Percentiles rank a stretch among this genome's conserved stretches.
Conservation (phyloP, 2,329 filamentous ascomycete species). For the Ophiocordyceps robertsii region DNA sequence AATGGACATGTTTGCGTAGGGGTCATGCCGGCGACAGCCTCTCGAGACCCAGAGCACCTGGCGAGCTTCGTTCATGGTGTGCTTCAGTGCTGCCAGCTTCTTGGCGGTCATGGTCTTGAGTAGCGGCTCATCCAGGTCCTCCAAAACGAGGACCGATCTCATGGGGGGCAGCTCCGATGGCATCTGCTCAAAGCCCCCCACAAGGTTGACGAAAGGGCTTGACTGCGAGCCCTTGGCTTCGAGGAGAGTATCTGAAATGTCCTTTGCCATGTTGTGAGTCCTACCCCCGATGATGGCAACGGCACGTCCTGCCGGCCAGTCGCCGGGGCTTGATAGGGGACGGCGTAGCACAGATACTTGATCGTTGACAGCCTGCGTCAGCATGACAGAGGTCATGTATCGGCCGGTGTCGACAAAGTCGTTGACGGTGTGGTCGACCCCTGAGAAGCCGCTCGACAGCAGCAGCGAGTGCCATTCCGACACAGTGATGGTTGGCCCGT, state of each 20-base stretch:
- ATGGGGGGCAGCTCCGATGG: slow-evolving; percentile 4
- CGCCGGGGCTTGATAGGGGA: not conserved
- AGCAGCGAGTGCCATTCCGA: slow-evolving; percentile 1
- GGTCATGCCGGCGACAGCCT: slow-evolving; percentile 7
- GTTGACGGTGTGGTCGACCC: slow-evolving; percentile 1
- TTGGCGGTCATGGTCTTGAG: slow-evolving; percentile 19
- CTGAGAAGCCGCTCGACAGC: slow-evolving; percentile 1
- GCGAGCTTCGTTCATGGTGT: slow-evolving; percentile 5
- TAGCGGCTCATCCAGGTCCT: slow-evolving; percentile 9
- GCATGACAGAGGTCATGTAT: slow-evolving; percentile 8
- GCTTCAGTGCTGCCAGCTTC: slow-evolving; percentile 7
- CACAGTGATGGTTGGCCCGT: not conserved
- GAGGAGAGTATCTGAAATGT: not conserved
- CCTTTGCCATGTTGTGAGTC: slow-evolving; percentile 5
- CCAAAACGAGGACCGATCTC: slow-evolving; percentile 1
- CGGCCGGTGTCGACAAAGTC: not conserved
- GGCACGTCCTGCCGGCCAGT: not conserved
- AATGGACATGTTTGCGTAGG: slow-evolving; percentile 8
- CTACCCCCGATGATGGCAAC: not conserved
- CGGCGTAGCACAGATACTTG: slow-evolving; percentile 1
- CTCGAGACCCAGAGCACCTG: slow-evolving; percentile 11
- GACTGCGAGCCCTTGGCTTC: not conserved
- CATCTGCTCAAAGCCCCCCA: slow-evolving; percentile 1
- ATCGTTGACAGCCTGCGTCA: slow-evolving; percentile 6
- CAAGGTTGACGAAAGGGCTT: not conserved